phyloP scores from a whole-genome alignment of 768 basidiomycete species.

The Trametes sanguinea region DNA sequence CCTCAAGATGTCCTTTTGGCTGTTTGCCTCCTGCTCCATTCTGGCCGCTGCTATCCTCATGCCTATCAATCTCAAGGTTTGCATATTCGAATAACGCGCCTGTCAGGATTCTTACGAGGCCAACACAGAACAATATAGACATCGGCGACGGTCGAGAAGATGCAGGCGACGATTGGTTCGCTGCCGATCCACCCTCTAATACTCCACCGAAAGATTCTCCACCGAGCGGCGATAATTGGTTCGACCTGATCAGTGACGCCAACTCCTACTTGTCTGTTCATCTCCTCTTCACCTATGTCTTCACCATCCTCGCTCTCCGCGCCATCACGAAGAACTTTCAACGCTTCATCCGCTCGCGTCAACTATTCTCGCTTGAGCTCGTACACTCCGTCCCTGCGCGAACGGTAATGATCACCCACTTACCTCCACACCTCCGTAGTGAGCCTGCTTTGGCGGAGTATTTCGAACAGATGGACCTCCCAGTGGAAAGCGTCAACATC shows the following conservation, averaged over 20 bases:
- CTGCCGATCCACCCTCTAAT: constrained; percentile 33
- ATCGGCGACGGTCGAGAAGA: constrained; percentile 54
- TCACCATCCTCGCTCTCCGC: constrained; percentile 83
- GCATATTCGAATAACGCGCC: constrained; percentile 25
- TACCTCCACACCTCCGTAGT: constrained; percentile 82
- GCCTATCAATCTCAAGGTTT: constrained; percentile 91
- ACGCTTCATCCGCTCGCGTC: constrained; percentile 85
- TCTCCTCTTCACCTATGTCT: constrained; percentile 91
- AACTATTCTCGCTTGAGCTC: constrained; percentile 91
- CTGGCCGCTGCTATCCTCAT: constrained; percentile 86
- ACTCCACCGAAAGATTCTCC: constrained; percentile 11
- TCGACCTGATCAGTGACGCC: constrained; percentile 88
- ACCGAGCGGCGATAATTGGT: constrained; percentile 54
- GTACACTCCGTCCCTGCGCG: constrained; percentile 94
- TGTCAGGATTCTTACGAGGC: not conserved
- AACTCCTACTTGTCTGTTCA: constrained; percentile 88
- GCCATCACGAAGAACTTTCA: constrained; percentile 89
- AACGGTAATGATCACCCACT: constrained; percentile 83
- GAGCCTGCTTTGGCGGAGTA: constrained; percentile 90
- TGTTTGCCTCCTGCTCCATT: constrained; percentile 85
- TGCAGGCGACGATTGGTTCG: constrained; percentile 47
- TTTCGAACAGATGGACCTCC: constrained; percentile 85
- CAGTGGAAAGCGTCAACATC: constrained; percentile 90
- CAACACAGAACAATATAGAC: constrained; percentile 69
- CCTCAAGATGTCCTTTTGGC: constrained; percentile 91